Evolutionary conservation across 2,329 filamentous ascomycete species (phyloP).

Genomic region (Botrytis squamosa): DNA sequence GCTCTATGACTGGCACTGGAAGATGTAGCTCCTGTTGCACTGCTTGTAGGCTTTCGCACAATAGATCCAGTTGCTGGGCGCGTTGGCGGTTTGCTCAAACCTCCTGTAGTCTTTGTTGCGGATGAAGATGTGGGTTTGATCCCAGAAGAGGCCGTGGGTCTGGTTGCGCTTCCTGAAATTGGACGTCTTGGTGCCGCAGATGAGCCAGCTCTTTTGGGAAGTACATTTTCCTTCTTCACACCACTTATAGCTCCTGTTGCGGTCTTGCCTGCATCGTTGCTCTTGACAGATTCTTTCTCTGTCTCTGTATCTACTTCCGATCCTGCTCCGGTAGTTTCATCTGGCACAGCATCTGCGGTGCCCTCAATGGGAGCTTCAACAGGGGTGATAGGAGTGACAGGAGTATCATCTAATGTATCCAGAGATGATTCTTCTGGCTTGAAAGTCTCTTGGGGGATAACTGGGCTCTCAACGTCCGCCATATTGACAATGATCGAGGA

Average conservation of each 20-base stretch:
- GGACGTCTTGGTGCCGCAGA: slow-evolving; percentile 34
- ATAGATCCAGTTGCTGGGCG: slow-evolving; percentile 33
- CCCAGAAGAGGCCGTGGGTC: slow-evolving; percentile 32
- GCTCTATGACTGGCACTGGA: slow-evolving; percentile 34
- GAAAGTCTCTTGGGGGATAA: neutral
- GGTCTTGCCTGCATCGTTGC: slow-evolving; percentile 32
- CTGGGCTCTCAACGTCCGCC: slow-evolving; percentile 19
- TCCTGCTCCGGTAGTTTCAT: slow-evolving; percentile 32
- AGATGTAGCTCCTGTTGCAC: slow-evolving; percentile 37
- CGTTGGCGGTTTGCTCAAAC: slow-evolving; percentile 40
- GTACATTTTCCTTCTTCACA: slow-evolving; percentile 38
- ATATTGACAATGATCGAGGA: slow-evolving; percentile 17
- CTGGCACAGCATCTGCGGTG: slow-evolving; percentile 22
- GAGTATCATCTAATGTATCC: slow-evolving; percentile 7
- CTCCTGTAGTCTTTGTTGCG: slow-evolving; percentile 32
- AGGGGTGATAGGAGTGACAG: slow-evolving; percentile 4
- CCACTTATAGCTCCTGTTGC: slow-evolving; percentile 33
- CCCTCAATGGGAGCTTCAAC: slow-evolving; percentile 6
- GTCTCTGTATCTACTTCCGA: slow-evolving; percentile 36
- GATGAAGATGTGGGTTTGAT: slow-evolving; percentile 34
- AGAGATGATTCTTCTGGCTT: neutral
- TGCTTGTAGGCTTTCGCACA: slow-evolving; percentile 36
- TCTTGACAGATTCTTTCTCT: slow-evolving; percentile 35
- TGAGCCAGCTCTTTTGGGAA: slow-evolving; percentile 32
- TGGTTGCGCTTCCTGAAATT: slow-evolving; percentile 13